Evolutionary conservation across 345 rosid genomes (phyloP).

Genomic region (Chamaenerion angustifolium): DNA sequence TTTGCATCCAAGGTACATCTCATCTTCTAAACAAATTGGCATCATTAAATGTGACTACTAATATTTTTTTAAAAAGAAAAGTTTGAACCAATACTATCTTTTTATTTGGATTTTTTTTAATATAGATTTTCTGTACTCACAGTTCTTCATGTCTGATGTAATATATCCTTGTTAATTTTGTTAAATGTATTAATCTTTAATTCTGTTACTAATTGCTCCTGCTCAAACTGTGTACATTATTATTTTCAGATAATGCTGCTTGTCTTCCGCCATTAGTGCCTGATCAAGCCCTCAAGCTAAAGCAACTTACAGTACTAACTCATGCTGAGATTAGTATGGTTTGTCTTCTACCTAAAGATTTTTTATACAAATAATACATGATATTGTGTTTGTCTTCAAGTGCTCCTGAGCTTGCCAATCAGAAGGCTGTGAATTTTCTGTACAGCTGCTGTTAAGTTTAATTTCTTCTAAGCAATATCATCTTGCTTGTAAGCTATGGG

Average conservation of each 20-base stretch:
- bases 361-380: not conserved
- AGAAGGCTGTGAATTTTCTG: too few species aligned
- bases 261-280: conserved; percentile 50
- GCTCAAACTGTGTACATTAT: not conserved
- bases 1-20: too few species aligned
- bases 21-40: too few species aligned
- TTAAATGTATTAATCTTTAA: too few species aligned
- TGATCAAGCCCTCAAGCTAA: conserved; percentile 77
- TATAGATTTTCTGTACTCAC: too few species aligned
- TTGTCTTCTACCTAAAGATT: not conserved
- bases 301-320: conserved; percentile 90
- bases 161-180: too few species aligned
- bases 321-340: conserved; percentile 91
- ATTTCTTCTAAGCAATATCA: not conserved
- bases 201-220: too few species aligned
- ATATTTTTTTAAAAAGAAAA: too few species aligned
- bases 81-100: too few species aligned
- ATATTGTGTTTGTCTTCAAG: not conserved
- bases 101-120: too few species aligned
- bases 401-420: not conserved
- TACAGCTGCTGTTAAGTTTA: not conserved
- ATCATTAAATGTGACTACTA: too few species aligned
- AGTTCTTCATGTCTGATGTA: too few species aligned
- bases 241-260: conserved; percentile 37
- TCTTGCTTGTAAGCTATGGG: not conserved